Evolutionary conservation across 1,284 basidiomycete species (phyloP), one percentile per base, ranked within the genome.

Genomic region (Melampsora abietis-canadensis): DNA sequence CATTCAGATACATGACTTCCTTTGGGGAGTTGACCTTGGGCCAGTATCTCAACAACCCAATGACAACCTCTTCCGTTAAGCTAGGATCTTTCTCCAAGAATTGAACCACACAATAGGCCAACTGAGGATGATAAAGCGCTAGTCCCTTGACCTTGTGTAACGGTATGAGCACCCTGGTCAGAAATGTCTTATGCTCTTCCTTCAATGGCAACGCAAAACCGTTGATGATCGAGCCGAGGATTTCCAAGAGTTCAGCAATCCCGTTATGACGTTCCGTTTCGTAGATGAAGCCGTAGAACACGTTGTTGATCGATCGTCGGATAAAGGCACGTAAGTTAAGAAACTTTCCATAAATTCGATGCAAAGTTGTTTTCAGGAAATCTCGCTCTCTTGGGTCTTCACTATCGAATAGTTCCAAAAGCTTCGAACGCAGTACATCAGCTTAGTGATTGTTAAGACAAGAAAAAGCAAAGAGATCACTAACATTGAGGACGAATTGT

Each of bases 21-120:
- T 99, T 99, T n/a, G 94, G 94, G 63, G 92, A 95, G 83, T 98
- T 98, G 80, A 98, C 95, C 84, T 98, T 98, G 60, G 96, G 96
- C 96, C 96, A 99, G 84, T 88, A 99, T 81, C 92, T 91, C 81
- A 99, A 86, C 24, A 99, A 85, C 21, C 96, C 96, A 72, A 95
- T 85, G 82, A 98, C 90, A 47, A 99, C 96, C 75, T 98, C 94
- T 83, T 98, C 92, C 24, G 94, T 96, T 69, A 98, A 86, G 4
- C 86, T 82, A 1, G 92, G 87, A 79, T 98, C 96, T 85, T 99
- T 99, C 82, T 99, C 96, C 76, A 98, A 84, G 85, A 98, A 99
- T 83, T 98, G 96, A 2, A 99, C 96, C 46, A 98, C 94, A 80
- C 96, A 98, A 84, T 98, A 98, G 17, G 96, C 96, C 75, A 98